Percentiles rank a stretch among this genome's conserved stretches.
Evolutionary conservation across 2,329 filamentous ascomycete species (phyloP).

Genomic region (Neonectria neomacrospora): DNA sequence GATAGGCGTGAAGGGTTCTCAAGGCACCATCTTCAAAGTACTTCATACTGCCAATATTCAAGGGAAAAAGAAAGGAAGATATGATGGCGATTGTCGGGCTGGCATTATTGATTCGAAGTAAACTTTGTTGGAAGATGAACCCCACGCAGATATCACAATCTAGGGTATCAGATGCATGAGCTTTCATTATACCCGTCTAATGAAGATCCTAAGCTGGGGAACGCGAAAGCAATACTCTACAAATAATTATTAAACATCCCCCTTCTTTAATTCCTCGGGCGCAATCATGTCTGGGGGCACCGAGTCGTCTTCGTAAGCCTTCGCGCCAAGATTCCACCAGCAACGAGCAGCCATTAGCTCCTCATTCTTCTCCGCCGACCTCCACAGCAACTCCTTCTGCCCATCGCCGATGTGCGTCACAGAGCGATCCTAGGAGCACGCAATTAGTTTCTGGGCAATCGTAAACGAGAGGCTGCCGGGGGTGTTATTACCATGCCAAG

Average conservation of each 20-base stretch:
- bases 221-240: too few species aligned
- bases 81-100: too few species aligned
- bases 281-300: conserved; percentile 5
- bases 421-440: conserved; percentile 54
- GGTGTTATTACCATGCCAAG: conserved; percentile 59
- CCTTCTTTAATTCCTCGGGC: background rate
- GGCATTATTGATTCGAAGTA: too few species aligned
- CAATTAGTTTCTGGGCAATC: background rate
- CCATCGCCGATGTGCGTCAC: conserved; percentile 57
- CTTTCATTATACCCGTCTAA: too few species aligned
- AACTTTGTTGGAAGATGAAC: too few species aligned
- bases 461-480: fast-evolving
- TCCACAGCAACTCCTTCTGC: conserved; percentile 56
- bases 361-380: conserved; percentile 54
- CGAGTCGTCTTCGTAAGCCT: conserved; percentile 56
- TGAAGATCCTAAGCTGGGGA: too few species aligned
- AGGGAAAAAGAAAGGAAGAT: background rate
- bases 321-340: conserved; percentile 58
- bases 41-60: background rate
- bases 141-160: too few species aligned
- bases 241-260: conserved; percentile 8
- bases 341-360: conserved; percentile 56
- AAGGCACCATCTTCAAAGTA: background rate
- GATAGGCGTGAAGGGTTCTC: background rate
- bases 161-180: background rate